phyloP scores from a whole-genome alignment of 2,329 filamentous ascomycete species.

The Pyricularia pennisetigena region DNA sequence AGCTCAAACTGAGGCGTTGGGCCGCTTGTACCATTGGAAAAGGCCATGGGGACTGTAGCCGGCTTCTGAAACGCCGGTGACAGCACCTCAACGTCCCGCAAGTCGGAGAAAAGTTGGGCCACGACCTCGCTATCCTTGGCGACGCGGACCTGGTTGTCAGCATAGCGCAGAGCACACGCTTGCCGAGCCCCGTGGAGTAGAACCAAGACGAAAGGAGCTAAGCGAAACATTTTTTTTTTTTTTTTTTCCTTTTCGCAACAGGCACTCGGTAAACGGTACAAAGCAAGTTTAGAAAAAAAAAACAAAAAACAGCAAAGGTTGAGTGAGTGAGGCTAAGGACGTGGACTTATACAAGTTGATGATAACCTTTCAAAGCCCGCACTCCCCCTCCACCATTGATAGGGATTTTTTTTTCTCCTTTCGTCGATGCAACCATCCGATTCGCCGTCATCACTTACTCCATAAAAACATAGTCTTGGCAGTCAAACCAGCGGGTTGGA shows the following conservation, averaged over 20 bases:
- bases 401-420: neutral
- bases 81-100: neutral
- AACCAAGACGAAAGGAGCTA: neutral
- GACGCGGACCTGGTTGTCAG: neutral
- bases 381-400: neutral
- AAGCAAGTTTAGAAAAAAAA: neutral
- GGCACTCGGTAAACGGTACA: neutral
- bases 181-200: neutral
- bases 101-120: neutral
- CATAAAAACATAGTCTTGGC: neutral
- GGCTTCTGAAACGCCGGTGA: neutral
- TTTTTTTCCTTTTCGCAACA: too few species aligned
- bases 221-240: neutral
- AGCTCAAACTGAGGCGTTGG: neutral
- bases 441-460: neutral
- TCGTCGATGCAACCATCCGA: neutral
- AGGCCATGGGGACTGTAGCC: neutral
- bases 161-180: neutral
- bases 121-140: neutral
- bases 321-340: neutral
- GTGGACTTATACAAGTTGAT: neutral
- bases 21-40: neutral
- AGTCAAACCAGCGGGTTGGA: neutral
- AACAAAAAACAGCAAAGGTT: too few species aligned
- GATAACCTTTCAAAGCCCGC: too few species aligned